Percentiles rank a stretch among this genome's conserved stretches.
Evolutionary conservation across 257 asterid species (phyloP).

Genomic region (Ballota nigra): DNA sequence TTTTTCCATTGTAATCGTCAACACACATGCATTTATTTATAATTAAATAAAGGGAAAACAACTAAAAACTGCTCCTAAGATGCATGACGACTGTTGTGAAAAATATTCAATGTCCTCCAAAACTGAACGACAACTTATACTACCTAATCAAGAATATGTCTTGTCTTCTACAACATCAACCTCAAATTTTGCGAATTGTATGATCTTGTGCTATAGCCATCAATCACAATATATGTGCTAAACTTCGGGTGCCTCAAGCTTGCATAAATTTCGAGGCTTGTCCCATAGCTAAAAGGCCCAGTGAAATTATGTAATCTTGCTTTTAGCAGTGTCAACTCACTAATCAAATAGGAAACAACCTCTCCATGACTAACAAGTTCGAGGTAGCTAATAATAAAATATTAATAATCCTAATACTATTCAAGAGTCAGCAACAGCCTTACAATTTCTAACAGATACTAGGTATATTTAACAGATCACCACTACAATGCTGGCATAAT

Average conservation of each 20-base stretch:
- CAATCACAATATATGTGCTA: not conserved
- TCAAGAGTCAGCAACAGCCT: not conserved
- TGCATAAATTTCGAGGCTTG: not conserved
- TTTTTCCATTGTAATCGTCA: not conserved
- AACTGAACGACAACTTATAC: not conserved
- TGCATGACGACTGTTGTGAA: not conserved
- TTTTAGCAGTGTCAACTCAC: not conserved
- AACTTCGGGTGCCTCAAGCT: not conserved
- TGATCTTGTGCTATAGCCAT: not conserved
- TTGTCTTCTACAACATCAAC: not conserved
- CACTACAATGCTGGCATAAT: not conserved
- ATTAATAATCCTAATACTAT: not conserved
- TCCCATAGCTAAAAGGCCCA: not conserved
- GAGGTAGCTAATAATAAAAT: slow-evolving; percentile 2
- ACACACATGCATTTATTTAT: not conserved
- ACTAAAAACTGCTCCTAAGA: not conserved
- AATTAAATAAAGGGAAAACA: not conserved
- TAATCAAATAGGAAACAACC: not conserved
- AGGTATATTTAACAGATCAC: not conserved
- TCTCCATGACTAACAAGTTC: slow-evolving; percentile 12
- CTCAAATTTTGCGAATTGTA: not conserved
- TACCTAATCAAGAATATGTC: not conserved
- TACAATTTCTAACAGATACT: not conserved
- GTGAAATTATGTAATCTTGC: not conserved
- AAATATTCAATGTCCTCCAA: not conserved